phyloP scores from a whole-genome alignment of 1,284 basidiomycete genomes.

The Pseudozyma sp. region DNA sequence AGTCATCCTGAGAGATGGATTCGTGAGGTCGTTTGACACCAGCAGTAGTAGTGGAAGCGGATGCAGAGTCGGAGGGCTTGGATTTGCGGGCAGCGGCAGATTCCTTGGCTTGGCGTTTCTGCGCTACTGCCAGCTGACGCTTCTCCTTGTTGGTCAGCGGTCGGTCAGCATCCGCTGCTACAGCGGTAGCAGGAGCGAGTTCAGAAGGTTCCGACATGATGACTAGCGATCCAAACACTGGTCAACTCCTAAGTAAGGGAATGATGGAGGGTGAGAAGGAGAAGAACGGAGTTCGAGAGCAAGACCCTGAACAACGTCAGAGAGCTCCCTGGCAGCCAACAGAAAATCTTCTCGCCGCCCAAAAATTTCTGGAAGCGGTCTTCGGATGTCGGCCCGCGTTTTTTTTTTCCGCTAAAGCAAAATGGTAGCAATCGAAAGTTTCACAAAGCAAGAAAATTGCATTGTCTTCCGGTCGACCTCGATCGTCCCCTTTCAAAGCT shows the following conservation, averaged over 20 bases:
- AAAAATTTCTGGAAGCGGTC: not conserved
- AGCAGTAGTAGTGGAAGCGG: not conserved
- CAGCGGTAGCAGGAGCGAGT: not conserved
- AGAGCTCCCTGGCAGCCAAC: not conserved
- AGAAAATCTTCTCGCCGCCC: not conserved
- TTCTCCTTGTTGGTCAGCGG: constrained; percentile 62
- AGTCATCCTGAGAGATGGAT: constrained; percentile 70
- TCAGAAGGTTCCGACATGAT: constrained; percentile 15
- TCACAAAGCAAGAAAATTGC: too few species aligned
- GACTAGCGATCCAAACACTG: not conserved
- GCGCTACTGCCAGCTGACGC: constrained; percentile 44
- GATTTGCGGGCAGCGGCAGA: constrained; percentile 17
- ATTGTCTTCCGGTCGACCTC: too few species aligned
- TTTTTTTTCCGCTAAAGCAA: too few species aligned
- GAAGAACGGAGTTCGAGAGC: not conserved
- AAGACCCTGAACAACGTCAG: too few species aligned
- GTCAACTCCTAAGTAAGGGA: not conserved
- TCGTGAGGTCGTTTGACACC: constrained; percentile 72
- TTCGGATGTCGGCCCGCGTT: not conserved
- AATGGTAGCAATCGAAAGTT: too few species aligned
- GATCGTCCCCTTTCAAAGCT: too few species aligned
- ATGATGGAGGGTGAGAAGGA: not conserved
- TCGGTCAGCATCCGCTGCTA: not conserved
- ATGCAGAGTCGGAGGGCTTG: not conserved
- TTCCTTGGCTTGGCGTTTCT: constrained; percentile 47